Evolutionary conservation across 176 grass and related monocot species (phyloP).

Genomic region (Alloteropsis semialata): DNA sequence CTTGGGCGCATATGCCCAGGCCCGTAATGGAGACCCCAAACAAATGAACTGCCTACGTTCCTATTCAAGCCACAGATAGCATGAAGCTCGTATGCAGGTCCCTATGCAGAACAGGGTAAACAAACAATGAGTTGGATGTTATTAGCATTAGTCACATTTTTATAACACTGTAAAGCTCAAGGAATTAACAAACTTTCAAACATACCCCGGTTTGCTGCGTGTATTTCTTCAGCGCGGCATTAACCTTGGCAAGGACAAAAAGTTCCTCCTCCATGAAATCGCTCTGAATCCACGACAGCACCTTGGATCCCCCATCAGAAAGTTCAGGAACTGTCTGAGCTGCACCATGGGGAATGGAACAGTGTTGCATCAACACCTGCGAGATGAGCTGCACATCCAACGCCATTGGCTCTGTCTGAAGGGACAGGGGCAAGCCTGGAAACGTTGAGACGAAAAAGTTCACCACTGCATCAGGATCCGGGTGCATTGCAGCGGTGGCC

Average conservation of each 20-base stretch:
- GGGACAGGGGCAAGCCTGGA: background rate
- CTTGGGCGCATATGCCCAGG: background rate
- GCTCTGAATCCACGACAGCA: background rate
- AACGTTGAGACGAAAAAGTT: background rate
- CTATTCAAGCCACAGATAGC: constrained; percentile 16
- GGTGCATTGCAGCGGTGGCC: background rate
- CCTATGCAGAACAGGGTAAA: background rate
- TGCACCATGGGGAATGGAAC: background rate
- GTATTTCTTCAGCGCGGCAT: background rate
- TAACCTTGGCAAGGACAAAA: background rate
- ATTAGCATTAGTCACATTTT: background rate
- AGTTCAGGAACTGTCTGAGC: background rate
- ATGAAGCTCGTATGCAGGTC: constrained; percentile 21
- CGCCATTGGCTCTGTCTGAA: background rate
- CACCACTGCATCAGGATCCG: background rate
- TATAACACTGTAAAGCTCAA: background rate
- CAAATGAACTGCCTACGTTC: background rate
- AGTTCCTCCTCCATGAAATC: background rate
- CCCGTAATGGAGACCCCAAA: background rate
- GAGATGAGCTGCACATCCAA: background rate
- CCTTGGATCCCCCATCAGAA: background rate
- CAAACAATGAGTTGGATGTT: background rate
- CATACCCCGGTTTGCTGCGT: background rate
- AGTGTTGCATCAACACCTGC: background rate
- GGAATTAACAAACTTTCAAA: background rate